These are phyloP conservation scores for Boletus speciosus DNA, from an alignment of 768 basidiomycete genomes.

Conservation along the genomic window DNA sequence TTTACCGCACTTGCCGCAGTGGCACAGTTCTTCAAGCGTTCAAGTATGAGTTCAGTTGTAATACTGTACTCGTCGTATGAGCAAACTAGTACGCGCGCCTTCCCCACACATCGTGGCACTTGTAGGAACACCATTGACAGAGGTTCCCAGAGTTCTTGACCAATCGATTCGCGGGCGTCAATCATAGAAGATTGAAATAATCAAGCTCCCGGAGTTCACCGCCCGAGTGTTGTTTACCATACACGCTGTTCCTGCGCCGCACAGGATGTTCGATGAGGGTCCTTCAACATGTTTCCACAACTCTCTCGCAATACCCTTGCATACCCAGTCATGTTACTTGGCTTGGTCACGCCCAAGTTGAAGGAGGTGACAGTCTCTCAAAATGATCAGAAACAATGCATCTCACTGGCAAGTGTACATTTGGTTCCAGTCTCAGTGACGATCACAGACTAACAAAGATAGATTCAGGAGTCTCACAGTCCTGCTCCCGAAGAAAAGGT, in stretches of 20 bases:
- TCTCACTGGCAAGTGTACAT: conserved; percentile 1
- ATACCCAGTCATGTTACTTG: conserved; percentile 10
- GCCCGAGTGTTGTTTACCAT: too few relatives aligned
- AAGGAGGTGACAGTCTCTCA: neutral
- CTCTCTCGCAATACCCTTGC: conserved; percentile 3
- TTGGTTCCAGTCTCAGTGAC: neutral
- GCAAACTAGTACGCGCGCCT: too few relatives aligned
- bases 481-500: conserved; percentile 7
- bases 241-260: neutral
- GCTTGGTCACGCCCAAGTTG: conserved; percentile 1
- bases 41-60: too few relatives aligned
- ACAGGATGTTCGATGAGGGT: neutral
- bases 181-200: too few relatives aligned
- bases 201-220: too few relatives aligned
- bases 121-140: too few relatives aligned
- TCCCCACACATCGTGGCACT: too few relatives aligned
- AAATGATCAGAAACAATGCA: neutral
- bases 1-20: too few relatives aligned
- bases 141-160: too few relatives aligned
- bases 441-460: neutral
- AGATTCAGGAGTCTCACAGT: neutral
- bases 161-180: too few relatives aligned
- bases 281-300: conserved; percentile 1
- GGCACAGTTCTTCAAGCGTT: too few relatives aligned
- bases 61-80: too few relatives aligned